Conservation (phyloP, 257 asterid species). For the Avicennia marina region DNA sequence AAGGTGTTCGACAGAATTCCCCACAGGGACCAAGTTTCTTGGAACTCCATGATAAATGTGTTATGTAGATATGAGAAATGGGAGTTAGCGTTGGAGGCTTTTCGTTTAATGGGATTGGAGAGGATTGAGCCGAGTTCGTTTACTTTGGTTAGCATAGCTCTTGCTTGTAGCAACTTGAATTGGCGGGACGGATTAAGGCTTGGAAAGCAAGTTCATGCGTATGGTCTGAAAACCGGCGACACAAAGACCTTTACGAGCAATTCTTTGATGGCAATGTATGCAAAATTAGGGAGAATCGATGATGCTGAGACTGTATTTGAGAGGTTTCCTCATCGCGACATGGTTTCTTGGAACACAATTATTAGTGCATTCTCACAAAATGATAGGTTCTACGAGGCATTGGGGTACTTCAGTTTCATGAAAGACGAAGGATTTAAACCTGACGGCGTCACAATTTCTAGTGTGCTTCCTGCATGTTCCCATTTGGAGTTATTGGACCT, state of each 20-base stretch:
- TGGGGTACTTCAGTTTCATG: conserved; percentile 54
- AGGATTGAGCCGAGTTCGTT: conserved; percentile 64
- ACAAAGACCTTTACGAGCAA: conserved; percentile 59
- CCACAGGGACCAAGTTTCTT: conserved; percentile 71
- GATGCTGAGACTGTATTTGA: conserved; percentile 51
- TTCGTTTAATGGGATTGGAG: conserved; percentile 56
- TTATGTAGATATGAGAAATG: conserved; percentile 65
- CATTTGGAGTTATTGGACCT: conserved; percentile 61
- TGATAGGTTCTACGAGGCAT: conserved; percentile 55
- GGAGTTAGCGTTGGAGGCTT: conserved; percentile 69
- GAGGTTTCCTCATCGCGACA: conserved; percentile 42
- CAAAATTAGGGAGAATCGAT: conserved; percentile 60
- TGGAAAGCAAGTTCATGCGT: conserved; percentile 77
- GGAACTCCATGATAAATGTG: conserved; percentile 78
- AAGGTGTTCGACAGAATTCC: conserved; percentile 75
- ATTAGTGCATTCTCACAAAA: conserved; percentile 55
- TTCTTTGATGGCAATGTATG: conserved; percentile 82
- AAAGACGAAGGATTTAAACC: conserved; percentile 54
- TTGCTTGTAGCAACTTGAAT: conserved; percentile 69
- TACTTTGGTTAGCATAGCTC: conserved; percentile 66
- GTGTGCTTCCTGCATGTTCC: conserved; percentile 85
- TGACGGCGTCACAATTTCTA: conserved; percentile 75
- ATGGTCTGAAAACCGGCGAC: conserved; percentile 53
- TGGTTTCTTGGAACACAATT: conserved; percentile 88
- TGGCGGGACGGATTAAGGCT: conserved; percentile 54